A percentile compares a stretch with the other conserved stretches of the same genome.
These are phyloP conservation scores for Bruguiera gymnorhiza DNA, from an alignment of 345 rosid species.

Conservation along the genomic window DNA sequence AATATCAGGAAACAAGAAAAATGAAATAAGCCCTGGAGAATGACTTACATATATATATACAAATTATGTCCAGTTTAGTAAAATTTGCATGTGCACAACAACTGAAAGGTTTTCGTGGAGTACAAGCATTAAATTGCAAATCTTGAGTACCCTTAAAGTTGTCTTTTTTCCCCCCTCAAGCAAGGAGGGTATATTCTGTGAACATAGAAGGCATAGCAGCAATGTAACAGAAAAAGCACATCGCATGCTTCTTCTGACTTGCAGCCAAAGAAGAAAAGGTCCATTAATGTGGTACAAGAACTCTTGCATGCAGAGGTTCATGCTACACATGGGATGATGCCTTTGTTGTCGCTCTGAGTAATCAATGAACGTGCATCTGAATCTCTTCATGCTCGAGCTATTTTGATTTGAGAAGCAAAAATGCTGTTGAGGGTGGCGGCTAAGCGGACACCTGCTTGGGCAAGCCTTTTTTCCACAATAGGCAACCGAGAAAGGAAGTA, in stretches of 20 bases:
- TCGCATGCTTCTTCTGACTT: slow-evolving; percentile 8
- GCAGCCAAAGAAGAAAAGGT: slow-evolving; percentile 7
- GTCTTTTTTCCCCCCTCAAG: slow-evolving; percentile 14
- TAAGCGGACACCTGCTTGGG: slow-evolving; percentile 80
- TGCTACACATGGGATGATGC: slow-evolving; percentile 21
- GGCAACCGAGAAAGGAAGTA: slow-evolving; percentile 88
- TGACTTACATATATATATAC: neutral
- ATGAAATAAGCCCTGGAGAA: slow-evolving; percentile 13
- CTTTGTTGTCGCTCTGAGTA: slow-evolving; percentile 25
- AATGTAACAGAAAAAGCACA: neutral
- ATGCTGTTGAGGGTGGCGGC: slow-evolving; percentile 73
- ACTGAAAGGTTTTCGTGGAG: slow-evolving; percentile 39
- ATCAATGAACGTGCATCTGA: slow-evolving; percentile 10
- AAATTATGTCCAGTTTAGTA: neutral
- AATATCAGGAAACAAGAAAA: slow-evolving; percentile 13
- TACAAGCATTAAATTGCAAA: slow-evolving; percentile 48
- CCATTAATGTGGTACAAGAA: slow-evolving; percentile 1
- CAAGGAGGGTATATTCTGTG: slow-evolving; percentile 37
- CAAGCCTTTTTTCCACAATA: slow-evolving; percentile 74
- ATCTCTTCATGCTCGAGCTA: slow-evolving; percentile 38
- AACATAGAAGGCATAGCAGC: slow-evolving; percentile 14
- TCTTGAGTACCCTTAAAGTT: slow-evolving; percentile 24
- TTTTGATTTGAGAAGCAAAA: slow-evolving; percentile 43
- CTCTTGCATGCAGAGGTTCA: neutral
- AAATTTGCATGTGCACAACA: slow-evolving; percentile 10